Evolutionary conservation across 192 early-diverging fungal genomes (phyloP).

Genomic region (Coemansia sp.): DNA sequence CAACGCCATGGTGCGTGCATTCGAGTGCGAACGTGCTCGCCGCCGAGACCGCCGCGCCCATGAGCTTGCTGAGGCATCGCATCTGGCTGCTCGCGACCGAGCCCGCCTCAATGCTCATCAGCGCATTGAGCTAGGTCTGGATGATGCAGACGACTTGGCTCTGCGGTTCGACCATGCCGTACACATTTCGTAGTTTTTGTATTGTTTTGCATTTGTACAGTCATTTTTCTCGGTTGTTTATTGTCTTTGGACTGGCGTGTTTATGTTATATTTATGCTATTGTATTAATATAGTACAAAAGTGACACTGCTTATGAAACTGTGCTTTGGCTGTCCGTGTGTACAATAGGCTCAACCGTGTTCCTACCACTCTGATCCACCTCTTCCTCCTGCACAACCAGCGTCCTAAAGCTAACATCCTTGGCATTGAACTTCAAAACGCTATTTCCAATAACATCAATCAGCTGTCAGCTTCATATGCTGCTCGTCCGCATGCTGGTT

Average conservation of each 20-base stretch:
- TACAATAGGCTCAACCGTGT: neutral
- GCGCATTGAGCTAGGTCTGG: slow-evolving; percentile 7
- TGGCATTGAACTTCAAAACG: slow-evolving; percentile 30
- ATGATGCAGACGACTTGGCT: slow-evolving; percentile 9
- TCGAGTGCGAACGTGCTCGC: slow-evolving; percentile 40
- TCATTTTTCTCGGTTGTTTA: neutral
- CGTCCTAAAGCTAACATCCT: slow-evolving; percentile 19
- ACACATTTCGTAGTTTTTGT: slow-evolving; percentile 8
- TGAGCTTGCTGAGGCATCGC: slow-evolving; percentile 24
- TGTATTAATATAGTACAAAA: no score
- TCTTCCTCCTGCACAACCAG: slow-evolving; percentile 36
- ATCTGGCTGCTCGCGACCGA: slow-evolving; percentile 32
- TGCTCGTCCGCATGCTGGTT: slow-evolving; percentile 28
- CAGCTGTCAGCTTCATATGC: slow-evolving; percentile 25
- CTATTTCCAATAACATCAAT: slow-evolving; percentile 34
- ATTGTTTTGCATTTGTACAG: neutral
- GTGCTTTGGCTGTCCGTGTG: neutral
- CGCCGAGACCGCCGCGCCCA: slow-evolving; percentile 23
- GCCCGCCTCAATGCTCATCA: slow-evolving; percentile 30
- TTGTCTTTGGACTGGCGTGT: no score
- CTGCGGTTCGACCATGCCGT: slow-evolving; percentile 14
- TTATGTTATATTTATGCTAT: no score
- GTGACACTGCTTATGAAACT: neutral
- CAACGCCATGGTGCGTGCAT: slow-evolving; percentile 49
- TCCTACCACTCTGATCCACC: slow-evolving; percentile 9